Evolutionary conservation across 2,329 filamentous ascomycete genomes (phyloP).

Genomic region (Phaeosphaeria sp.): DNA sequence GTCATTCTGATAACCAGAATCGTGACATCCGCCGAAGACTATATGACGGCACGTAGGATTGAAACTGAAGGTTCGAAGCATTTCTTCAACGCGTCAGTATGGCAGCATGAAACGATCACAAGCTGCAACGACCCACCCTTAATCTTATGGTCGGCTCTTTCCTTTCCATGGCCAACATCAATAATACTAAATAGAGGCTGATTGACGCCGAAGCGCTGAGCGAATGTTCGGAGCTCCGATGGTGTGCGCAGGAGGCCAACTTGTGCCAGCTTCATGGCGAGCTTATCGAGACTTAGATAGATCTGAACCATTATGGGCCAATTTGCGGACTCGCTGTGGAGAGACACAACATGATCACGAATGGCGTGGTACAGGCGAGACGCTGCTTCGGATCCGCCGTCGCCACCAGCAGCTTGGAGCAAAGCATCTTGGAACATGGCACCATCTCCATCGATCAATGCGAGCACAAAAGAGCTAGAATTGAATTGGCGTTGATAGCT

Average conservation of each 20-base stretch:
- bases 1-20: constrained; percentile 55
- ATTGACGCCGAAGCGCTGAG: constrained; percentile 52
- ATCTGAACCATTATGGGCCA: constrained; percentile 57
- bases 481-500: constrained; percentile 37
- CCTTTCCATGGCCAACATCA: constrained; percentile 56
- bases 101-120: constrained; percentile 3
- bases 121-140: constrained; percentile 37
- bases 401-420: constrained; percentile 46
- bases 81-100: constrained; percentile 40
- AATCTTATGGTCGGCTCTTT: constrained; percentile 56
- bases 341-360: constrained; percentile 49
- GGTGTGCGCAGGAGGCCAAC: constrained; percentile 50
- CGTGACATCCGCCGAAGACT: constrained; percentile 57
- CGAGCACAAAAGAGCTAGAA: constrained; percentile 53
- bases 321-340: constrained; percentile 50
- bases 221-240: constrained; percentile 52
- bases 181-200: constrained; percentile 57
- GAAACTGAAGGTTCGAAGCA: constrained; percentile 54
- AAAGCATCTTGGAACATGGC: constrained; percentile 56
- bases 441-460: constrained; percentile 59
- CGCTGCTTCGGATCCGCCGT: constrained; percentile 57
- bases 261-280: constrained; percentile 51
- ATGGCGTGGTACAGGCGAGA: constrained; percentile 52
- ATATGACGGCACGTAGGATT: constrained; percentile 57
- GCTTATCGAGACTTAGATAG: constrained; percentile 56